Conservation (phyloP, 306 rosid species). For the Comarum palustre region DNA sequence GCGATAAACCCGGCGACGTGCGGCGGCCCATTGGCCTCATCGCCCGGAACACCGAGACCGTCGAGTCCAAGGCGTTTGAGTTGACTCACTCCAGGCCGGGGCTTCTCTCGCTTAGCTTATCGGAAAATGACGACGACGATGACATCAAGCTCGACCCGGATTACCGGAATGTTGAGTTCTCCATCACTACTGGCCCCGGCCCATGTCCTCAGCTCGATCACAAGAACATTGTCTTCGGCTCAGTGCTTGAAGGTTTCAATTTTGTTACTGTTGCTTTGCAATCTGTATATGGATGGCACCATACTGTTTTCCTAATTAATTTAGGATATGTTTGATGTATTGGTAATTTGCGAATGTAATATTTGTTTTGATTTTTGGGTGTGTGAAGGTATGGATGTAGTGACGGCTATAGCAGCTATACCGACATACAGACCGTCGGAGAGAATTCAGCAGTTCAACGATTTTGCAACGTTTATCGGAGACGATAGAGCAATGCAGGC, state of each 20-base stretch:
- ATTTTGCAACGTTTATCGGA: conserved; percentile 74
- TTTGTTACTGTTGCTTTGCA: not conserved
- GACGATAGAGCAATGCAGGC: conserved; percentile 91
- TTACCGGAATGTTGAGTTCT: conserved; percentile 76
- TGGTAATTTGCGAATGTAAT: no score
- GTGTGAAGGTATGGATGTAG: conserved; percentile 73
- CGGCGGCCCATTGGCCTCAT: conserved; percentile 49
- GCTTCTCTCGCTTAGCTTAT: conserved; percentile 65
- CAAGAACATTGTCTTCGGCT: conserved; percentile 76
- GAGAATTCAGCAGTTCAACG: conserved; percentile 79
- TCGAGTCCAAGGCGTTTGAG: conserved; percentile 56
- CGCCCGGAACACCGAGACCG: conserved; percentile 61
- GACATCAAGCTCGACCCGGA: conserved; percentile 61
- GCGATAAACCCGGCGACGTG: conserved; percentile 76
- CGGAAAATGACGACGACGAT: conserved; percentile 78
- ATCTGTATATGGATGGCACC: no score
- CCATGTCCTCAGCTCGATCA: conserved; percentile 80
- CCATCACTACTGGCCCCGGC: conserved; percentile 86
- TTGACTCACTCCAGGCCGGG: conserved; percentile 74
- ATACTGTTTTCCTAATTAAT: no score
- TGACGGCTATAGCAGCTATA: conserved; percentile 71
- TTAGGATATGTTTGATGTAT: not conserved
- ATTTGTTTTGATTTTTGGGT: not conserved
- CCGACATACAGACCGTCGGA: conserved; percentile 80
- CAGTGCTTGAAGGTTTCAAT: conserved; percentile 73